phyloP scores from a whole-genome alignment of 2,329 filamentous ascomycete species.

The Raffaelea ambrosiae region DNA sequence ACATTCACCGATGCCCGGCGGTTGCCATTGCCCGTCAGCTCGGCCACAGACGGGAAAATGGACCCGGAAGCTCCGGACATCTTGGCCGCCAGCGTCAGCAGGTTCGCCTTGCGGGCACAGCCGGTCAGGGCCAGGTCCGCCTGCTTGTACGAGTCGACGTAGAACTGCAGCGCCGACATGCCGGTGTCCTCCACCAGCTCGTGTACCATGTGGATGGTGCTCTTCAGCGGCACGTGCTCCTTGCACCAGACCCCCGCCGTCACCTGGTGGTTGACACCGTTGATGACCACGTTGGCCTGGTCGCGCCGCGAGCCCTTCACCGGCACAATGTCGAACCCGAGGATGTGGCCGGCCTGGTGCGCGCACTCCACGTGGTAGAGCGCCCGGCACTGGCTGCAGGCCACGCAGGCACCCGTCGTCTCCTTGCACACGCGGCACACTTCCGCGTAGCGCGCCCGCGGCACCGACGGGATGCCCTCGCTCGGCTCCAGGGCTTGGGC shows the following conservation, averaged over 20 bases:
- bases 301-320: constrained; percentile 85
- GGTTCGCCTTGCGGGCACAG: constrained; percentile 84
- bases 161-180: constrained; percentile 77
- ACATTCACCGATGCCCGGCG: constrained; percentile 3
- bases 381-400: constrained; percentile 65
- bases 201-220: constrained; percentile 67
- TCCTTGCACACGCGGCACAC: constrained; percentile 72
- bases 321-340: constrained; percentile 85
- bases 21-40: constrained; percentile 3
- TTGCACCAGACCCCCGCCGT: constrained; percentile 87
- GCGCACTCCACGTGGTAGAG: constrained; percentile 86
- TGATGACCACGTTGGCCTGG: constrained; percentile 69
- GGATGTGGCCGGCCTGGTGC: constrained; percentile 68
- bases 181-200: constrained; percentile 64
- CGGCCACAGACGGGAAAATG: neutral
- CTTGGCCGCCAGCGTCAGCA: constrained; percentile 59
- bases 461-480: constrained; percentile 82
- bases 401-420: constrained; percentile 64
- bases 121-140: constrained; percentile 85
- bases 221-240: constrained; percentile 68
- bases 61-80: constrained; percentile 26
- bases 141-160: constrained; percentile 85
- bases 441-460: constrained; percentile 63
- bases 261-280: constrained; percentile 73
- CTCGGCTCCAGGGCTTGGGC: constrained; percentile 74